Evolutionary conservation across 1,284 basidiomycete species (phyloP), one percentile per base, ranked within the genome.

Genomic region (Apiotrichum gamsii): DNA sequence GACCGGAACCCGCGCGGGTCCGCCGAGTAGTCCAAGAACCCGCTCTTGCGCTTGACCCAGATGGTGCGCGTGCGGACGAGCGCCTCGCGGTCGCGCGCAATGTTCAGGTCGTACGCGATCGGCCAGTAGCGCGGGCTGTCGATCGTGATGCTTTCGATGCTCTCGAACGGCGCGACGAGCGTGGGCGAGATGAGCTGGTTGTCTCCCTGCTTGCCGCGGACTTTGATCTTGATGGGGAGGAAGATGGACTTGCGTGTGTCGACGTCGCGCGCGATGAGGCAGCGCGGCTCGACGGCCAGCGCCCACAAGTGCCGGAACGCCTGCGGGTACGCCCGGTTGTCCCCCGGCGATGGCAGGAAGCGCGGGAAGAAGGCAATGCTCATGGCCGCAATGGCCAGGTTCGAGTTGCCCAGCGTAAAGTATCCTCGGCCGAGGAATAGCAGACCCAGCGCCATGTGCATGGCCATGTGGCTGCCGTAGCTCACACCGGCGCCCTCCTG

Each of bases 111-210:
- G 35, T 94, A 78, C 48, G 83, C 81, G 69, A 91, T 85, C 0
- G 90, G 85, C 87, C 90, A 96, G 70, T 98, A 97, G 11, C 94
- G 81, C 6, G 88, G 88, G 0, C 88, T 93, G 62, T 94, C 90
- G 31, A 91, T 82, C 41, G 84, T 78, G 54, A 97, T 85, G 0
- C 84, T 83, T 35, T 81, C 73, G 14, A 96, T 75, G 41, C 80
- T 81, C 59, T 86, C 82, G 50, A 95, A 79, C 52, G 91, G 84
- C 0, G 91, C 90, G 44, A 96, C 85, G 6, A 97, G 78, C 0
- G 93, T 90, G 0, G 94, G 94, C 1, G 89, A 85, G 47, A 93
- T 89, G 40, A 94, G 75, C 54, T 85, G 83, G 47, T 58, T 49
- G 36, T 45, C 32, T n/a, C 33, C 20, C 8, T 28, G 14, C 16